phyloP scores from a whole-genome alignment of 1,284 basidiomycete species.

The Cutaneotrichosporon daszewskae region DNA sequence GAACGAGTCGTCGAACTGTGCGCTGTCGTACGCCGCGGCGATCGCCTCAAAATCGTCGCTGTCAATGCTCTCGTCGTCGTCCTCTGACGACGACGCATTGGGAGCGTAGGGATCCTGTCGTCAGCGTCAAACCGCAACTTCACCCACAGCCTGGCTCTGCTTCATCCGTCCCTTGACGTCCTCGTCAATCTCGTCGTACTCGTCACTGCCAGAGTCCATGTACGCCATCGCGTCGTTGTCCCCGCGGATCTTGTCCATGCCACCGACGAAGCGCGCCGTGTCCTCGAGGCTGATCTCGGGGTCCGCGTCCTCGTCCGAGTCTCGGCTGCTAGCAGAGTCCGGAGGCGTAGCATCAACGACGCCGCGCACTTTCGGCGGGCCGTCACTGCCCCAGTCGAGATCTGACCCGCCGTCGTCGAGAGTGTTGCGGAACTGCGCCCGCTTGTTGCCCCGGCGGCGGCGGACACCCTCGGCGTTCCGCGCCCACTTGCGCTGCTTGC shows the following conservation, averaged over 20 bases:
- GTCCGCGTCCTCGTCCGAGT: constrained; percentile 13
- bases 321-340: too few species aligned
- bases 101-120: background rate
- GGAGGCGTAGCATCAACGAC: background rate
- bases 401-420: constrained; percentile 44
- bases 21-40: constrained; percentile 14
- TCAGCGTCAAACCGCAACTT: background rate
- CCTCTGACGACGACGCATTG: constrained; percentile 9
- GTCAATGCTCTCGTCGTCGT: constrained; percentile 9
- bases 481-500: constrained; percentile 24
- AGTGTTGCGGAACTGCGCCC: constrained; percentile 10
- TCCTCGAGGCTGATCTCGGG: constrained; percentile 26
- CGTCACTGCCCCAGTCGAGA: constrained; percentile 47
- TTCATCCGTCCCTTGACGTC: constrained; percentile 12
- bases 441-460: too few species aligned
- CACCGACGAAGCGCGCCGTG: constrained; percentile 24
- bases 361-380: background rate
- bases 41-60: constrained; percentile 14
- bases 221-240: constrained; percentile 11
- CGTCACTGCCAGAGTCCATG: constrained; percentile 15
- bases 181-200: constrained; percentile 14
- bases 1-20: constrained; percentile 16
- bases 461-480: constrained; percentile 28
- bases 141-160: constrained; percentile 3
- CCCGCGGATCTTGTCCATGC: constrained; percentile 15